A percentile compares a stretch with the other conserved stretches of the same genome.
Conservation (phyloP, 78 protist species). For the Anaeramoeba flamelloides region DNA sequence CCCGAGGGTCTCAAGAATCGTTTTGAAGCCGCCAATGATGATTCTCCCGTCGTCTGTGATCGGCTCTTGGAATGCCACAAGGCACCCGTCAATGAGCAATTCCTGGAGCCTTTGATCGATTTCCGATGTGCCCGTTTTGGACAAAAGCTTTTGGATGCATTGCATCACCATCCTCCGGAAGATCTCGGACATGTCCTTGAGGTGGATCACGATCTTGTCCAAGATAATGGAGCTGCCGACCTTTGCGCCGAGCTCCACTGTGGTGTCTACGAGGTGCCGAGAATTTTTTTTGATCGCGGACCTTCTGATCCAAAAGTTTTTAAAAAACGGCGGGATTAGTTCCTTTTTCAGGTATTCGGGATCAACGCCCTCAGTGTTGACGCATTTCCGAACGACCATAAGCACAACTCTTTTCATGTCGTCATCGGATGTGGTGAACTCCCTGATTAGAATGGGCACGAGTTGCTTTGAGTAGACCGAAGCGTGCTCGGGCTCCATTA, state of each 20-base stretch:
- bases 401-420: constrained; percentile 95
- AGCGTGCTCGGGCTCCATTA: constrained; percentile 70
- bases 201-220: constrained; percentile 56
- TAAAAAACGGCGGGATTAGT: constrained; percentile 65
- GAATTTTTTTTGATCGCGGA: constrained; percentile 69
- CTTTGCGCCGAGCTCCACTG: constrained; percentile 80
- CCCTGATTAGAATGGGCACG: constrained; percentile 59
- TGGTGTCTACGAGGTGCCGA: constrained; percentile 79
- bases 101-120: constrained; percentile 67
- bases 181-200: constrained; percentile 80
- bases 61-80: constrained; percentile 75
- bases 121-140: constrained; percentile 67
- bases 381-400: constrained; percentile 85
- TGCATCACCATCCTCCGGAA: constrained; percentile 82
- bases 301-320: constrained; percentile 77
- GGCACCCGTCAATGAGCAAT: constrained; percentile 74
- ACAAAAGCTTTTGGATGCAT: constrained; percentile 53
- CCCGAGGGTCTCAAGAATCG: constrained; percentile 70
- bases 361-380: constrained; percentile 74
- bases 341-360: constrained; percentile 58
- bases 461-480: constrained; percentile 69
- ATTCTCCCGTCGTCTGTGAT: constrained; percentile 51
- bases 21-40: constrained; percentile 72
- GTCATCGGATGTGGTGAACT: constrained; percentile 82
- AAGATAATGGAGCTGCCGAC: constrained; percentile 74